A percentile compares a stretch with the other conserved stretches of the same genome.
Conservation (phyloP, 306 rosid genomes). For the Parietaria judaica region DNA sequence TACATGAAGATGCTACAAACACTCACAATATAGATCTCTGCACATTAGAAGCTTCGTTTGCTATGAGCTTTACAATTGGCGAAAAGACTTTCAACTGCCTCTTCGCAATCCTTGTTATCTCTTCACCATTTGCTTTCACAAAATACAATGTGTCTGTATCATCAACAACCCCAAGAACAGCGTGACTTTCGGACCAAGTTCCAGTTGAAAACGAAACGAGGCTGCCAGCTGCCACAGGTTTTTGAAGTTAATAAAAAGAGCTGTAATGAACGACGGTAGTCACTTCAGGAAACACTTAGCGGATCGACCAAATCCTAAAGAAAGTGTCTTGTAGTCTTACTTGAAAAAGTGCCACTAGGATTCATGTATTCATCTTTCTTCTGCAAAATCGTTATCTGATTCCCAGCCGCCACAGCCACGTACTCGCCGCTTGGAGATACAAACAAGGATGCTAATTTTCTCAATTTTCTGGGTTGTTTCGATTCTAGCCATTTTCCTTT, state of each 20-base stretch:
- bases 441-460: constrained; percentile 53
- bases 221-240: constrained; percentile 42
- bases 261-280: background rate
- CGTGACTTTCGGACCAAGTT: constrained; percentile 77
- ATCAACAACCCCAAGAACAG: constrained; percentile 77
- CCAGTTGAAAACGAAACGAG: constrained; percentile 69
- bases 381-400: constrained; percentile 66
- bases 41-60: constrained; percentile 32
- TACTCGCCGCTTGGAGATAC: constrained; percentile 61
- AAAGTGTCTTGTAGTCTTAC: constrained; percentile 34
- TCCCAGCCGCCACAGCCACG: constrained; percentile 86
- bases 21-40: constrained; percentile 59
- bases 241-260: constrained; percentile 15
- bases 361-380: constrained; percentile 63
- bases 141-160: constrained; percentile 64
- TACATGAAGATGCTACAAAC: constrained; percentile 14
- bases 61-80: constrained; percentile 52
- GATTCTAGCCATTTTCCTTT: constrained; percentile 59
- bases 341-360: constrained; percentile 60
- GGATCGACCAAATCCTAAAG: background rate
- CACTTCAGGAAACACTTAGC: no score
- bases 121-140: constrained; percentile 69
- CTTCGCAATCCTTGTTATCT: constrained; percentile 50
- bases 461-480: constrained; percentile 52
- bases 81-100: constrained; percentile 55